phyloP scores from a whole-genome alignment of 345 rosid genomes.

The Turnera subulata region DNA sequence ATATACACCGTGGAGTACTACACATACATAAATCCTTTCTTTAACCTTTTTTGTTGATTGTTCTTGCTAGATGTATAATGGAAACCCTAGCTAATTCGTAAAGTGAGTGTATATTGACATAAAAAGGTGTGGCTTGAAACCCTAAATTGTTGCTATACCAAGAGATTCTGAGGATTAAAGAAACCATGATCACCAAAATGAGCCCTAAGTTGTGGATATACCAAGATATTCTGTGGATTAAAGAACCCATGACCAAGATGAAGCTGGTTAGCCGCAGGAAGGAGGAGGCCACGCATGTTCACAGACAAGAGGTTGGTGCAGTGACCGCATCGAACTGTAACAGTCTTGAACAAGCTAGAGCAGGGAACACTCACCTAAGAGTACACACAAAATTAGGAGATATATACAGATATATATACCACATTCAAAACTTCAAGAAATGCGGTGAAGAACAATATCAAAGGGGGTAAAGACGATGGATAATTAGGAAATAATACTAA shows the following conservation, averaged over 20 bases:
- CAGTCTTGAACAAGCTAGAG: slow-evolving; percentile 94
- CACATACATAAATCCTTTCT: too few species aligned
- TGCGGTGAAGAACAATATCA: slow-evolving; percentile 1
- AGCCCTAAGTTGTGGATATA: not conserved
- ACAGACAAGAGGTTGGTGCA: slow-evolving; percentile 87
- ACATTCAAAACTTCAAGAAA: slow-evolving; percentile 1
- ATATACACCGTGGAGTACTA: not conserved
- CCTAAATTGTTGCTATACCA: not conserved
- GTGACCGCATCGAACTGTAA: slow-evolving; percentile 94
- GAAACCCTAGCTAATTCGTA: slow-evolving; percentile 18
- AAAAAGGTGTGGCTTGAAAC: not conserved
- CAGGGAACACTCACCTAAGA: slow-evolving; percentile 92
- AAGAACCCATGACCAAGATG: slow-evolving; percentile 72
- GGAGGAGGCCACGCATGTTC: slow-evolving; percentile 60
- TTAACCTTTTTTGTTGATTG: not conserved
- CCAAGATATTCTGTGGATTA: slow-evolving; percentile 55
- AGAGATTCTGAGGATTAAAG: slow-evolving; percentile 67
- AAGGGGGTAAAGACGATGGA: not conserved
- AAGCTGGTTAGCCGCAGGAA: slow-evolving; percentile 73
- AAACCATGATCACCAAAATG: slow-evolving; percentile 65
- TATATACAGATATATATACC: not conserved
- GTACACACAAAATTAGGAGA: not conserved
- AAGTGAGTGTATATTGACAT: not conserved
- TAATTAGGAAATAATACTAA: not conserved
- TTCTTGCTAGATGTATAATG: not conserved